phyloP scores from a whole-genome alignment of 2,329 filamentous ascomycete species.

The Basipetospora chlamydospora region DNA sequence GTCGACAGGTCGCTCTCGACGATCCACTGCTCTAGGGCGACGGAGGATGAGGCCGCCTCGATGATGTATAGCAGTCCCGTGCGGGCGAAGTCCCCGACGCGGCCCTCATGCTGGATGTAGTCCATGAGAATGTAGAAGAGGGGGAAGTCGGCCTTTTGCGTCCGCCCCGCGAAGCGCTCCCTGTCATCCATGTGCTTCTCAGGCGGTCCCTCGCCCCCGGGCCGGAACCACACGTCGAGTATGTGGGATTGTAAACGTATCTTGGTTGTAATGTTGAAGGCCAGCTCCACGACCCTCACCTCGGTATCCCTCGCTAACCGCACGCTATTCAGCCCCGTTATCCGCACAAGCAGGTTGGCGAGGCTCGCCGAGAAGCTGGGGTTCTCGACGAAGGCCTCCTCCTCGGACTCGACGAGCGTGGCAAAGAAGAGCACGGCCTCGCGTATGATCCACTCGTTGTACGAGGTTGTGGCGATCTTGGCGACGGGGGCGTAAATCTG shows the following conservation, averaged over 20 bases:
- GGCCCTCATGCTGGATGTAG: slow-evolving; percentile 90
- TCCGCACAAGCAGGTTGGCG: slow-evolving; percentile 71
- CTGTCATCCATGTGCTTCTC: slow-evolving; percentile 38
- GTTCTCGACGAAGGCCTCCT: slow-evolving; percentile 80
- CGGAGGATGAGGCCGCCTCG: slow-evolving; percentile 74
- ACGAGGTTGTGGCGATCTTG: slow-evolving; percentile 73
- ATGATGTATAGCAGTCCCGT: slow-evolving; percentile 93
- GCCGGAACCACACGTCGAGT: slow-evolving; percentile 78
- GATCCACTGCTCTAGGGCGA: slow-evolving; percentile 82
- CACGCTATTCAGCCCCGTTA: slow-evolving; percentile 49
- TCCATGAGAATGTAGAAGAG: slow-evolving; percentile 92
- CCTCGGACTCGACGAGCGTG: slow-evolving; percentile 87
- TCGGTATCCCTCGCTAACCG: slow-evolving; percentile 70
- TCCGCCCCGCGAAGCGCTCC: slow-evolving; percentile 69
- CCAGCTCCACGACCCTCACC: slow-evolving; percentile 75
- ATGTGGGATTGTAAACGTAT: slow-evolving; percentile 81
- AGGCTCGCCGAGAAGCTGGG: slow-evolving; percentile 72
- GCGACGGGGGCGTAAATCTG: slow-evolving; percentile 83
- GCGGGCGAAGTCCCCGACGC: slow-evolving; percentile 87
- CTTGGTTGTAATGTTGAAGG: slow-evolving; percentile 94
- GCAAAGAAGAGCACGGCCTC: slow-evolving; percentile 79
- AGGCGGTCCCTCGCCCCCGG: slow-evolving; percentile 27
- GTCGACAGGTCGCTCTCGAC: slow-evolving; percentile 94
- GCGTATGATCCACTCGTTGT: slow-evolving; percentile 73
- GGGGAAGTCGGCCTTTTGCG: slow-evolving; percentile 84